These are phyloP conservation scores for Hyaloraphidium curvatum DNA, from an alignment of 192 early-diverging fungal species.

Conservation along the genomic window DNA sequence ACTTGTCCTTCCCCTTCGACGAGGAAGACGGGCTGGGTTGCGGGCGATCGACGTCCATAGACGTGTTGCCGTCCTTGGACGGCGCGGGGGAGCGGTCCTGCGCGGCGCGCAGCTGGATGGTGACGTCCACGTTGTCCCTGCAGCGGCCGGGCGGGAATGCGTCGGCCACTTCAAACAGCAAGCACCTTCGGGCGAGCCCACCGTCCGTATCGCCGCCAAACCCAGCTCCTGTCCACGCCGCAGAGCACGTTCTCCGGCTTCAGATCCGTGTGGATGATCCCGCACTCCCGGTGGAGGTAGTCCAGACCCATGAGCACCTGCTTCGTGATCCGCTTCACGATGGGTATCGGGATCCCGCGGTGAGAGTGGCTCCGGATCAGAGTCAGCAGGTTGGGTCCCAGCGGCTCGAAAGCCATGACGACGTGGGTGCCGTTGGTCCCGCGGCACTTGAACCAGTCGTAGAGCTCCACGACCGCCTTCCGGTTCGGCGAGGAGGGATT, in stretches of 20 bases:
- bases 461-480: slow-evolving; percentile 60
- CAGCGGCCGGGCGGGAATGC: too few species aligned
- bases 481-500: slow-evolving; percentile 34
- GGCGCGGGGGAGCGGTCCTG: too few species aligned
- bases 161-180: too few species aligned
- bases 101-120: too few species aligned
- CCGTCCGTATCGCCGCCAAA: not conserved
- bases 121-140: too few species aligned
- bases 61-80: too few species aligned
- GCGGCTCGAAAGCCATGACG: slow-evolving; percentile 93
- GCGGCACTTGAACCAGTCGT: slow-evolving; percentile 77
- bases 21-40: too few species aligned
- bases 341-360: slow-evolving; percentile 59
- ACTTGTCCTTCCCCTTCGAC: too few species aligned
- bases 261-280: slow-evolving; percentile 94
- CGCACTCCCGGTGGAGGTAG: slow-evolving; percentile 83
- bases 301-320: slow-evolving; percentile 84
- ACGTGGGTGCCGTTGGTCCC: slow-evolving; percentile 85
- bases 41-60: too few species aligned
- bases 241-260: too few species aligned
- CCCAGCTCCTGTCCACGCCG: too few species aligned
- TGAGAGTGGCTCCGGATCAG: slow-evolving; percentile 67
- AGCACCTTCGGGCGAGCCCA: not conserved
- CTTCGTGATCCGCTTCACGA: slow-evolving; percentile 79
- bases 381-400: slow-evolving; percentile 85